A percentile compares a stretch with the other conserved stretches of the same genome.
Evolutionary conservation across 176 grass and related monocot genomes (phyloP).

Genomic region (Saccharum officinarum): DNA sequence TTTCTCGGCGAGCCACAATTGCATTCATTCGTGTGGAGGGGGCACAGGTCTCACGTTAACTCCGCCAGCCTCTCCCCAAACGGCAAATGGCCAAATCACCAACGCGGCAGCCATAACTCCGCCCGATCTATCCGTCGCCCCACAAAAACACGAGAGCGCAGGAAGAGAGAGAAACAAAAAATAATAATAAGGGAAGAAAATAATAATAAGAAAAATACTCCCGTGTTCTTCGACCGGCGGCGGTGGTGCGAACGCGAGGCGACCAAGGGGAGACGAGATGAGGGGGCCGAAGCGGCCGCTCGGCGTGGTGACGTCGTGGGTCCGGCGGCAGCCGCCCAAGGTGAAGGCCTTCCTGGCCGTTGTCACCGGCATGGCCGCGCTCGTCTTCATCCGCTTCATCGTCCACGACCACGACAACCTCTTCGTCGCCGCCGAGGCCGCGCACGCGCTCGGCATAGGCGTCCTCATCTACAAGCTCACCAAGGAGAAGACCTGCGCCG

Average conservation of each 20-base stretch:
- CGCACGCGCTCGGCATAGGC: slow-evolving; percentile 82
- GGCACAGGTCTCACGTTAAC: slow-evolving; percentile 9
- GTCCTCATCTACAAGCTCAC: slow-evolving; percentile 98
- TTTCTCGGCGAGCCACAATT: too few species aligned
- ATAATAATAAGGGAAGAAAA: neutral
- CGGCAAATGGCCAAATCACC: slow-evolving; percentile 11
- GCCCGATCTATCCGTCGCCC: slow-evolving; percentile 9
- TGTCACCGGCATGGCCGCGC: slow-evolving; percentile 88
- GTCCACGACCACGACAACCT: slow-evolving; percentile 99
- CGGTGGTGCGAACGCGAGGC: slow-evolving; percentile 6
- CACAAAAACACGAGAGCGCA: slow-evolving; percentile 11
- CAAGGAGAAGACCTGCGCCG: slow-evolving; percentile 97
- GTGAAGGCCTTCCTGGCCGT: slow-evolving; percentile 98
- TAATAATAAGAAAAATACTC: slow-evolving; percentile 5
- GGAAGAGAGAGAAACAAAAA: neutral
- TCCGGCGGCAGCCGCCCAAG: slow-evolving; percentile 90
- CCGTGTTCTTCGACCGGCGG: slow-evolving; percentile 47
- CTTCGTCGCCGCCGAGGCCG: slow-evolving; percentile 93
- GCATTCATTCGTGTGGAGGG: too few species aligned
- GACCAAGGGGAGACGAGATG: slow-evolving; percentile 38
- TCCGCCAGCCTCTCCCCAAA: neutral
- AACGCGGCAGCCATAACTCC: neutral
- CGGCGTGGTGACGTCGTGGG: slow-evolving; percentile 63
- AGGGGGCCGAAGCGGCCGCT: slow-evolving; percentile 68
- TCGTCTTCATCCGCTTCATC: slow-evolving; percentile 94